Conservation (phyloP, 495 filamentous ascomycete genomes). For the Hypoxylon rickii region DNA sequence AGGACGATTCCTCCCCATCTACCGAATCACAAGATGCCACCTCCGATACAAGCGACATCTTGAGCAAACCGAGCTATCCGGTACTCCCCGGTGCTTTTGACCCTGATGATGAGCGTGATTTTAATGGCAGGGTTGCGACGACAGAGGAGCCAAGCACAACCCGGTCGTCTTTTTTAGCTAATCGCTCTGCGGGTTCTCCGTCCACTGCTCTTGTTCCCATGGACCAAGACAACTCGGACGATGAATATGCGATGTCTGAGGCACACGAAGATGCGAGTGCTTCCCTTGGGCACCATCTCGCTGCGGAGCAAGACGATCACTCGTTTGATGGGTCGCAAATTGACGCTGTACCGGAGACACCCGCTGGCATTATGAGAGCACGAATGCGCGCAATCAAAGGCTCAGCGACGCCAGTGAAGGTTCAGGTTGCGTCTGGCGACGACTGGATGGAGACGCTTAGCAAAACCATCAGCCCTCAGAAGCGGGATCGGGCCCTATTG, state of each 20-base stretch:
- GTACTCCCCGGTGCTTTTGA: conserved; percentile 80
- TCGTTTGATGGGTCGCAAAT: conserved; percentile 43
- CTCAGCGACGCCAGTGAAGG: conserved; percentile 63
- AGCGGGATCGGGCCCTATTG: conserved; percentile 70
- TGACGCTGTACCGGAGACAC: conserved; percentile 47
- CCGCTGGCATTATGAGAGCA: conserved; percentile 58
- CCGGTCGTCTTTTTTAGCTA: conserved; percentile 87
- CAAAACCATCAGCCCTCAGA: conserved; percentile 87
- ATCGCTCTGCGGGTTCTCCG: conserved; percentile 81
- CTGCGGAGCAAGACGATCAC: conserved; percentile 65
- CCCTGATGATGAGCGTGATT: conserved; percentile 52
- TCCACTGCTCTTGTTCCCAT: conserved; percentile 68
- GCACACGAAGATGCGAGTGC: conserved; percentile 80
- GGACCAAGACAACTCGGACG: conserved; percentile 66
- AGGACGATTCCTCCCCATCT: neutral
- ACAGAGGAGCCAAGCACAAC: conserved; percentile 37
- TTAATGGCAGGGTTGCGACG: conserved; percentile 51
- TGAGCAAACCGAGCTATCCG: conserved; percentile 72
- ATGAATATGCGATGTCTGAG: conserved; percentile 71
- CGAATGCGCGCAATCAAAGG: conserved; percentile 60
- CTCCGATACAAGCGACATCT: conserved; percentile 72
- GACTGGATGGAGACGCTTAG: conserved; percentile 93
- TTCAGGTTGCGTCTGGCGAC: conserved; percentile 58
- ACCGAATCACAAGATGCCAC: conserved; percentile 19
- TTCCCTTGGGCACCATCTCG: conserved; percentile 66